phyloP scores from a whole-genome alignment of 768 basidiomycete genomes.

The Lyophyllum semitale region DNA sequence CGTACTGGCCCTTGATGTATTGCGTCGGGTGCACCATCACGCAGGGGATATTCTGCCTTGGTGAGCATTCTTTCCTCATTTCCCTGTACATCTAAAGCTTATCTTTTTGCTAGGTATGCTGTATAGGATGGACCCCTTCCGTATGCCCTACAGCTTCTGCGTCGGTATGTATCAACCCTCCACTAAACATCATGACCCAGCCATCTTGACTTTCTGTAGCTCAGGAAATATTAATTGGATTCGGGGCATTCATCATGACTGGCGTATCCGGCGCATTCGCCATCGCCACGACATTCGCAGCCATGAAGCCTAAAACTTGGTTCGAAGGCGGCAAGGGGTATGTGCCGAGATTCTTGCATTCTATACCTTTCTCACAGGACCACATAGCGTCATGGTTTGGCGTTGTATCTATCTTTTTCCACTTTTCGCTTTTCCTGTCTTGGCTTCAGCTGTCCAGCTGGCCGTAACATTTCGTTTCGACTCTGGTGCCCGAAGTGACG shows the following conservation, averaged over 20 bases:
- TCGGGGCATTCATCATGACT: slow-evolving; percentile 44
- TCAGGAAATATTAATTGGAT: slow-evolving; percentile 45
- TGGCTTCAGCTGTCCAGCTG: slow-evolving; percentile 43
- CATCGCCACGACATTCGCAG: slow-evolving; percentile 40
- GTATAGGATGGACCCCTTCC: slow-evolving; percentile 61
- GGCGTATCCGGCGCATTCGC: slow-evolving; percentile 47
- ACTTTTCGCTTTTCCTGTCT: slow-evolving; percentile 48
- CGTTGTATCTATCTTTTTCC: slow-evolving; percentile 43
- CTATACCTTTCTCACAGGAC: slow-evolving; percentile 1
- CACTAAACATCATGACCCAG: too few species aligned
- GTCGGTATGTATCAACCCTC: slow-evolving; percentile 44
- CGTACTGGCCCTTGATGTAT: slow-evolving; percentile 54
- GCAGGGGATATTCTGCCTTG: slow-evolving; percentile 61
- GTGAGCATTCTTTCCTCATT: slow-evolving; percentile 32
- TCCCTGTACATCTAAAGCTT: slow-evolving; percentile 1
- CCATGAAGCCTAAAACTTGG: slow-evolving; percentile 45
- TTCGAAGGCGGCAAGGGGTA: slow-evolving; percentile 32
- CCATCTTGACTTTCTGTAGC: slow-evolving; percentile 23
- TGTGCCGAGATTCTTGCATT: slow-evolving; percentile 15
- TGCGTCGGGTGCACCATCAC: slow-evolving; percentile 50
- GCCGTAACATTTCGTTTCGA: slow-evolving; percentile 43
- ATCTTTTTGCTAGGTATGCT: slow-evolving; percentile 51
- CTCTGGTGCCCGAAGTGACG: slow-evolving; percentile 47
- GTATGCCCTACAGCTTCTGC: slow-evolving; percentile 63
- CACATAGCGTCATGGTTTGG: slow-evolving; percentile 51